Conservation (phyloP, 2,329 filamentous ascomycete species). For the Penicillium sp. region DNA sequence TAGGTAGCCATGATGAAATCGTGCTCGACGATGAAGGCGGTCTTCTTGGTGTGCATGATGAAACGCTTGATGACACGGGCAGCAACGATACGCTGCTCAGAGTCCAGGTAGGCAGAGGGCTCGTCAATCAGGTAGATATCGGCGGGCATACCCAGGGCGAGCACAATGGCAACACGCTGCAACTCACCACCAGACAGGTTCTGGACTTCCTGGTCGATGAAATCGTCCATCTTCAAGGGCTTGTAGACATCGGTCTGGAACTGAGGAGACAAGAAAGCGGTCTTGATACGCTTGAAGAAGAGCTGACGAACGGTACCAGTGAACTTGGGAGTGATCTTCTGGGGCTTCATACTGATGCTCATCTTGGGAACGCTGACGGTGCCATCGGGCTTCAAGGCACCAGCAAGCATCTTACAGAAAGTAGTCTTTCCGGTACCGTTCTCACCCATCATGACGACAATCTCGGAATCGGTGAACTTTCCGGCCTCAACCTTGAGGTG, state of each 20-base stretch:
- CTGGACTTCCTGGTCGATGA: constrained; percentile 99
- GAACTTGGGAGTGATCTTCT: constrained; percentile 99
- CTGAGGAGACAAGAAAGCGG: constrained; percentile 91
- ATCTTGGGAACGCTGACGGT: constrained; percentile 79
- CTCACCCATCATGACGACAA: constrained; percentile 99
- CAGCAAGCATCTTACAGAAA: constrained; percentile 94
- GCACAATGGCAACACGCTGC: constrained; percentile 96
- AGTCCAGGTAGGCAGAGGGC: constrained; percentile 95
- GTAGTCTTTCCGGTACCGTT: constrained; percentile 99
- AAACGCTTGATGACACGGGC: constrained; percentile 98
- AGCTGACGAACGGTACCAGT: constrained; percentile 94
- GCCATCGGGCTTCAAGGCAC: constrained; percentile 86
- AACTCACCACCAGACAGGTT: constrained; percentile 99
- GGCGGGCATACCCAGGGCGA: constrained; percentile 91
- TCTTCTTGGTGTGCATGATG: constrained; percentile 99
- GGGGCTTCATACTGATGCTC: constrained; percentile 99
- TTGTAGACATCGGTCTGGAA: constrained; percentile 99
- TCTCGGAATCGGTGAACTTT: constrained; percentile 95
- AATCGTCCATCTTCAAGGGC: constrained; percentile 97
- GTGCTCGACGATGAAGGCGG: constrained; percentile 98
- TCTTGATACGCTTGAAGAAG: constrained; percentile 99
- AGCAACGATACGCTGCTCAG: constrained; percentile 97
- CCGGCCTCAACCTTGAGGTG: constrained; percentile 78
- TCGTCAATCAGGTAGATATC: constrained; percentile 99
- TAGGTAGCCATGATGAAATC: constrained; percentile 97